A percentile compares a stretch with the other conserved stretches of the same genome.
Evolutionary conservation across 345 rosid genomes (phyloP).

Genomic region (Fremontodendron californicum): DNA sequence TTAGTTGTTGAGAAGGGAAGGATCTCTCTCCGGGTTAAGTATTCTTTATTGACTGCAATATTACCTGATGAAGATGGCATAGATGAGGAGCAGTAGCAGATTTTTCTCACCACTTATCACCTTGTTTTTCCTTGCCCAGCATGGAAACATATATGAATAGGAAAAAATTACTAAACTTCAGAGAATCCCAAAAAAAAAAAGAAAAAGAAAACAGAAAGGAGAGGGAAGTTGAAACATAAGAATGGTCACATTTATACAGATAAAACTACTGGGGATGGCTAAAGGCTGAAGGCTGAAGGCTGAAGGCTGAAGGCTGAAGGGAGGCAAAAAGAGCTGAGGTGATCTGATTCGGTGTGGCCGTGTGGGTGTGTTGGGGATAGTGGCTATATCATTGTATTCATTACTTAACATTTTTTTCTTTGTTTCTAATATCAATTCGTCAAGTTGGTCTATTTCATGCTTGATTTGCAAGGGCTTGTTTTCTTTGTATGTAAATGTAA

Average conservation of each 20-base stretch:
- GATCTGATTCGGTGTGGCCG: background rate
- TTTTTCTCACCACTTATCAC: background rate
- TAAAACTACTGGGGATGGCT: background rate
- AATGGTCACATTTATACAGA: background rate
- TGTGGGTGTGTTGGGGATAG: background rate
- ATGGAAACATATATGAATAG: background rate
- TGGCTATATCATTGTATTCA: background rate
- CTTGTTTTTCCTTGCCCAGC: background rate
- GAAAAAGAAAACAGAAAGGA: background rate
- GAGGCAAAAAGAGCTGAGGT: background rate
- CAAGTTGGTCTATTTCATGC: no score
- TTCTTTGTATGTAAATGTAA: background rate
- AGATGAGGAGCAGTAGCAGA: constrained; percentile 29
- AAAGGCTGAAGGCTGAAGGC: no score
- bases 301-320: background rate
- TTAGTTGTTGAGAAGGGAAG: constrained; percentile 78
- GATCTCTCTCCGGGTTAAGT: constrained; percentile 86
- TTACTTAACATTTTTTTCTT: background rate
- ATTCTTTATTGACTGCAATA: constrained; percentile 65
- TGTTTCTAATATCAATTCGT: constrained; percentile 8
- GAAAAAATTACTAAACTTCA: background rate
- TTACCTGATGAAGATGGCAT: constrained; percentile 50
- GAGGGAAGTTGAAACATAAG: background rate
- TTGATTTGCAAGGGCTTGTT: background rate
- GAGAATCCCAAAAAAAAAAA: background rate